A percentile compares a stretch with the other conserved stretches of the same genome.
phyloP scores from a whole-genome alignment of 2,329 filamentous ascomycete species.

The Botryosphaeria dothidea region DNA sequence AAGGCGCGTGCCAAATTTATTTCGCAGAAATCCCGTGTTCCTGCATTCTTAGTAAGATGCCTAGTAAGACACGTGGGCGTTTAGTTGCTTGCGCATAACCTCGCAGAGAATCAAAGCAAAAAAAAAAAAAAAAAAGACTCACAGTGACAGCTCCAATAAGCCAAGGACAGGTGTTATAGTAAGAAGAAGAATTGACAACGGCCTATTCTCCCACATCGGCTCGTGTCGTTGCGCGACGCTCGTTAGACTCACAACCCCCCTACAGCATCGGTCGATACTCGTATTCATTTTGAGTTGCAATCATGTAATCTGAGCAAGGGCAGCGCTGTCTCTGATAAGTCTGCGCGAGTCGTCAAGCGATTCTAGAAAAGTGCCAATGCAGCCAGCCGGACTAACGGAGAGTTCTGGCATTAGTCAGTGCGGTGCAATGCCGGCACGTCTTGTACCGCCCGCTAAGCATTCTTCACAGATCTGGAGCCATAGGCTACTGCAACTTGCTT shows the following conservation, averaged over 20 bases:
- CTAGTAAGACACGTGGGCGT: not conserved
- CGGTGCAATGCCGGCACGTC: not conserved
- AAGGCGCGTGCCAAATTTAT: not conserved
- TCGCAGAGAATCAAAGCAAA: not conserved
- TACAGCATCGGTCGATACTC: not conserved
- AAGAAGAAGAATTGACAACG: not conserved
- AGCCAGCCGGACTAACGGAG: not conserved
- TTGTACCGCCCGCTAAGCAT: not conserved
- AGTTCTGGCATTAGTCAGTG: not conserved
- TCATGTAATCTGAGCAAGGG: not conserved
- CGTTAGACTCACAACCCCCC: not conserved
- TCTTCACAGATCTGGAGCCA: not conserved
- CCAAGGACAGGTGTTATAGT: not conserved
- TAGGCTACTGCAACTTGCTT: not conserved
- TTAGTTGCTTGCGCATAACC: not conserved
- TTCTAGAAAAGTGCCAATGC: not conserved
- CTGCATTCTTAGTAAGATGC: not conserved
- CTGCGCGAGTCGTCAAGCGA: not conserved
- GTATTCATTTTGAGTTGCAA: not conserved
- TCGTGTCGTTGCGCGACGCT: not conserved
- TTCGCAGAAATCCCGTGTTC: not conserved
- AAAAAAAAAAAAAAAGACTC: not conserved
- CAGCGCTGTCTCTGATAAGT: not conserved
- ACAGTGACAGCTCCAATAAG: not conserved
- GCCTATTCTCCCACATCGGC: not conserved